Evolutionary conservation across 495 filamentous ascomycete genomes (phyloP), one percentile per base, ranked within the genome.

Genomic region (Penicillium macrosclerotiorum): DNA sequence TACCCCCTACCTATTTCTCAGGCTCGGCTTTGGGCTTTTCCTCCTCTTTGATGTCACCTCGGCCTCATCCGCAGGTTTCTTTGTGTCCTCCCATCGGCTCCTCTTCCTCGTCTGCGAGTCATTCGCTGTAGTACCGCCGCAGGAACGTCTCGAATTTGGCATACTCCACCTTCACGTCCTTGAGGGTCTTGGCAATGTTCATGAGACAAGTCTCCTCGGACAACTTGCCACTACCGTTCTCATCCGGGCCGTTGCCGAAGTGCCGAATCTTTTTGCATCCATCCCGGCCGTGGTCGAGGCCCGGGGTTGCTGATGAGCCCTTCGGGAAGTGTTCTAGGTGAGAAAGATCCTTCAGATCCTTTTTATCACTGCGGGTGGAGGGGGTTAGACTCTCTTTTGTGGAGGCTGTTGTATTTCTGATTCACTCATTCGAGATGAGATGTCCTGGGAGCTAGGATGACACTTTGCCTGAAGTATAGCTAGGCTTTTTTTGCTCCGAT

Each of bases 201-300:
- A 77, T 63, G 22, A 96, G 74, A 49, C 82, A 89, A 26, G 77
- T 62, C 2, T 78, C 62, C 34, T 84, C 73, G 49, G 93, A 79
- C 4, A 72, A 66, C 45, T 80, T 73, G 49, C 86, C 81, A 7
- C 66, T 65, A 12, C 91, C 90, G 13, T 81, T 82, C 37, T 91
- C 84, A 51, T 89, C 90, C 63, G 88, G 85, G 40, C 74, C 72
- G 53, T 82, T 81, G 34, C 94, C 93, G 57, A 82, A 94, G 62
- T 96, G 85, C 65, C 97, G 93, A 55, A 98, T 95, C 75, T 94
- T 88, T 67, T 96, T 91, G 65, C 93, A 98, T 42, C 78, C 82
- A 55, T 96, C 90, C 63, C 89, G 89, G 59, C 97, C 86, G 69
- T 95, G 94, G 55, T 74, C 88, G 29, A 98, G 79, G 17, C 93